Percentiles rank a stretch among this genome's conserved stretches.
Conservation (phyloP, 2,329 filamentous ascomycete genomes). For the Fusarium sp. region DNA sequence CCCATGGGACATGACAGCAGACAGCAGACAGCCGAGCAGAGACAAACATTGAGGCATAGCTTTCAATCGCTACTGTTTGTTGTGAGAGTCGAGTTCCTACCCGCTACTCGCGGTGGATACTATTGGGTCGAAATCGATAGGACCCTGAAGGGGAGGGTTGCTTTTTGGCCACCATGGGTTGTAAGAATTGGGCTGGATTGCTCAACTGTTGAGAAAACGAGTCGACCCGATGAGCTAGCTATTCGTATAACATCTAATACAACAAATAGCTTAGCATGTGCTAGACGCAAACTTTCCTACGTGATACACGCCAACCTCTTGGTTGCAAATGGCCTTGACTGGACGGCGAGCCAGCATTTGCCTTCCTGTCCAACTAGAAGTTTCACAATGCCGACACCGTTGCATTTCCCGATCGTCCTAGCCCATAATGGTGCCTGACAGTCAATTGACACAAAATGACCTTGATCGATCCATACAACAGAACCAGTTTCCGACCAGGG, state of each 20-base stretch:
- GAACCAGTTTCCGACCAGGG: background rate
- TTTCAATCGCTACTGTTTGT: constrained; percentile 5
- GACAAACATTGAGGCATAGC: constrained; percentile 5
- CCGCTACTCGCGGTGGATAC: constrained; percentile 21
- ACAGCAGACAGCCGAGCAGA: constrained; percentile 16
- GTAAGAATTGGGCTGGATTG: constrained; percentile 24
- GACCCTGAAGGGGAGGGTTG: constrained; percentile 21
- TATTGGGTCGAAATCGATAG: constrained; percentile 26
- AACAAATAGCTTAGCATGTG: background rate
- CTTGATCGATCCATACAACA: background rate
- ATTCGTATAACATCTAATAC: constrained; percentile 21
- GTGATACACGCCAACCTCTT: constrained; percentile 14
- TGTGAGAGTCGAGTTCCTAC: constrained; percentile 9
- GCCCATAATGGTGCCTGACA: constrained; percentile 11
- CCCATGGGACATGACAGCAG: constrained; percentile 11
- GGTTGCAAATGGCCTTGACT: background rate
- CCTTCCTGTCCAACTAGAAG: constrained; percentile 12
- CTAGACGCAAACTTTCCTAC: constrained; percentile 19
- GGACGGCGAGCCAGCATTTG: constrained; percentile 1
- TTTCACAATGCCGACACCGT: constrained; percentile 25
- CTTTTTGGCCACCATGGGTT: constrained; percentile 22
- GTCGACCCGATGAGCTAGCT: background rate
- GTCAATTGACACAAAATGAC: background rate
- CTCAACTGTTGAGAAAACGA: background rate
- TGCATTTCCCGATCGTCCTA: constrained; percentile 21